These are phyloP conservation scores for Capronia coronata DNA, from an alignment of 2,329 filamentous ascomycete species.

Conservation along the genomic window DNA sequence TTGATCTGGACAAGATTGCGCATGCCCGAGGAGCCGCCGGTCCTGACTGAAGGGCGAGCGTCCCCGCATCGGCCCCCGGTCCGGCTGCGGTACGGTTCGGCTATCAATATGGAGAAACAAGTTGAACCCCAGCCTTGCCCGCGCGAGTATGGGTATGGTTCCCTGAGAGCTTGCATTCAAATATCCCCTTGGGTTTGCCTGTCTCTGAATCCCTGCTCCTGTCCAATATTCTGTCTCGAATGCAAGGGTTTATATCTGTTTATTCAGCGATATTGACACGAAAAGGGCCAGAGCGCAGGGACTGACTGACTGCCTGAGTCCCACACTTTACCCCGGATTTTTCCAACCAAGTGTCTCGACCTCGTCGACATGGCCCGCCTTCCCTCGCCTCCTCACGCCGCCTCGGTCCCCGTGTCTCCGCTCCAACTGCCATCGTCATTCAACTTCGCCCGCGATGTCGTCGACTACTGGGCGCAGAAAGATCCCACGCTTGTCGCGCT, in stretches of 20 bases:
- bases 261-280: too few species aligned
- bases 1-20: too few species aligned
- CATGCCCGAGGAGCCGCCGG: neutral
- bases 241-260: too few species aligned
- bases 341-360: neutral
- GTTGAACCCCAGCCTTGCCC: neutral
- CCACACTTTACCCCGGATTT: too few species aligned
- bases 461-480: conserved; percentile 37
- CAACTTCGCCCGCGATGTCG: conserved; percentile 39
- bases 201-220: too few species aligned
- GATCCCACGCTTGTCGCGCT: conserved; percentile 32
- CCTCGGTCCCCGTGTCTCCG: conserved; percentile 16
- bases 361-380: conserved; percentile 8
- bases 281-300: too few species aligned
- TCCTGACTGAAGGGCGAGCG: neutral
- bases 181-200: too few species aligned
- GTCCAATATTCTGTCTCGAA: too few species aligned
- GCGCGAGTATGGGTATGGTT: neutral
- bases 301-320: too few species aligned
- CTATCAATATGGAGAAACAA: neutral
- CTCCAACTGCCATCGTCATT: conserved; percentile 28
- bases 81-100: neutral
- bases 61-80: neutral
- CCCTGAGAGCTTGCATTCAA: too few species aligned
- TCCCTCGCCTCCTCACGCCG: neutral